phyloP scores from a whole-genome alignment of 805 yeast species.

The Lachancea quebecensis region DNA sequence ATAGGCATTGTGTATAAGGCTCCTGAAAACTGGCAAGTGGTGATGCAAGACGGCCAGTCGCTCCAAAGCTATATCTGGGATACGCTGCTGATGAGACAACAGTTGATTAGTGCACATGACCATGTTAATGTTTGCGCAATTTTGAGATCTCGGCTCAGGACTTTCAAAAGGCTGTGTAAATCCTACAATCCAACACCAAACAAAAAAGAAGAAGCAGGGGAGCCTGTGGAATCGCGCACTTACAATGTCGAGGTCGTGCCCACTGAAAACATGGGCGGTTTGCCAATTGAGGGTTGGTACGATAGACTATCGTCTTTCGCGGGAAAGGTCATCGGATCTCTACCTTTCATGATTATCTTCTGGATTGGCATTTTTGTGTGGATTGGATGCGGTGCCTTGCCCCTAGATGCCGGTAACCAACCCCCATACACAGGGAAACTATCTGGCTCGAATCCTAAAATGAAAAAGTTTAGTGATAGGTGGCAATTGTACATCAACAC shows the following conservation, averaged over 20 bases:
- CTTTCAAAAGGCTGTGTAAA: conserved; percentile 17
- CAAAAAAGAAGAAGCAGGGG: background rate
- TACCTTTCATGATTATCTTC: conserved; percentile 28
- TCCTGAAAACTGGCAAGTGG: conserved; percentile 35
- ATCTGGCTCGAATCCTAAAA: conserved; percentile 19
- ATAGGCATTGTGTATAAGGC: conserved; percentile 27
- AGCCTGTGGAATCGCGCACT: background rate
- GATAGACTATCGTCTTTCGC: conserved; percentile 28
- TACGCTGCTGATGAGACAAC: conserved; percentile 37
- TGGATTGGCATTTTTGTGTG: conserved; percentile 36
- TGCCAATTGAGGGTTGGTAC: conserved; percentile 30
- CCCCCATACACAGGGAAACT: conserved; percentile 25
- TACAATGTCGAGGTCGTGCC: background rate
- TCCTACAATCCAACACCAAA: background rate
- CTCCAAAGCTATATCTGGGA: conserved; percentile 37
- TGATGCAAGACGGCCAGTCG: conserved; percentile 38
- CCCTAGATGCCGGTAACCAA: conserved; percentile 21
- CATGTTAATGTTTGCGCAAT: conserved; percentile 22
- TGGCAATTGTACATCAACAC: conserved; percentile 41
- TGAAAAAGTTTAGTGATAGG: conserved; percentile 26
- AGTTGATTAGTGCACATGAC: conserved; percentile 27
- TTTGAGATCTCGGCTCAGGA: conserved; percentile 26
- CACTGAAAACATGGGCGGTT: conserved; percentile 10
- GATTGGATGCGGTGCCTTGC: conserved; percentile 34
- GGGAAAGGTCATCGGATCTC: conserved; percentile 29